Conservation (phyloP, 1,284 basidiomycete species). For the Polyporus tsugae region DNA sequence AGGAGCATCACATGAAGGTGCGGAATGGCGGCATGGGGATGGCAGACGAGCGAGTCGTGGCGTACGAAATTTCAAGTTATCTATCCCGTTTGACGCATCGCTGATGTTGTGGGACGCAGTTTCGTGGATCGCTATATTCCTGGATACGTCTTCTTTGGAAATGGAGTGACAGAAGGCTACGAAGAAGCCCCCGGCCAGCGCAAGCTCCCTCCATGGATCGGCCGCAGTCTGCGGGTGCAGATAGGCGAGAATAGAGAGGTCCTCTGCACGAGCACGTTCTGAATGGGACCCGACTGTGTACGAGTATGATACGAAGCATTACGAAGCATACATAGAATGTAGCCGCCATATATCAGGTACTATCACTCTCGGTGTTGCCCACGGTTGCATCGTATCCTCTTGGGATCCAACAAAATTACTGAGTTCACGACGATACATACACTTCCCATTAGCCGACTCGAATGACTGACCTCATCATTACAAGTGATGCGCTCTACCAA, state of each 20-base stretch:
- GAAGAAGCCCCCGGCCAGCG: slow-evolving; percentile 26
- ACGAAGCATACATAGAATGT: background rate
- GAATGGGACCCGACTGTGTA: background rate
- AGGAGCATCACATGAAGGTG: slow-evolving; percentile 89
- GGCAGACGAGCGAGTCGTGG: slow-evolving; percentile 81
- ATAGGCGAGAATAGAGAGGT: slow-evolving; percentile 41
- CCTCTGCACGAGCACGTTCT: slow-evolving; percentile 32
- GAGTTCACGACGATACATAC: too few relatives aligned
- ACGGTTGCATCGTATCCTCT: too few relatives aligned
- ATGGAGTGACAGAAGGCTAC: slow-evolving; percentile 48
- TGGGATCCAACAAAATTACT: too few relatives aligned
- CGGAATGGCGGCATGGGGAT: slow-evolving; percentile 86
- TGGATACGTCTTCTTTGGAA: slow-evolving; percentile 82
- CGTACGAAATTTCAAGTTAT: slow-evolving; percentile 50
- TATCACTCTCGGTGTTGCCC: too few relatives aligned
- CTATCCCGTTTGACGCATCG: slow-evolving; percentile 1
- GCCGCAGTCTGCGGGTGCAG: slow-evolving; percentile 36
- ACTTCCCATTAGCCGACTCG: slow-evolving; percentile 58
- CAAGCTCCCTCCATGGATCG: slow-evolving; percentile 39
- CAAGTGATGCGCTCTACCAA: slow-evolving; percentile 67
- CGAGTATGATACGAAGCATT: background rate
- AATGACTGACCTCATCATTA: slow-evolving; percentile 64
- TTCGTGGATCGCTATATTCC: slow-evolving; percentile 87
- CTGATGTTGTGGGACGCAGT: slow-evolving; percentile 44
- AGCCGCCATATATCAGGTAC: too few relatives aligned